Evolutionary conservation across 108 stramenopile species (phyloP).

Genomic region (Conticribra weissflogii): DNA sequence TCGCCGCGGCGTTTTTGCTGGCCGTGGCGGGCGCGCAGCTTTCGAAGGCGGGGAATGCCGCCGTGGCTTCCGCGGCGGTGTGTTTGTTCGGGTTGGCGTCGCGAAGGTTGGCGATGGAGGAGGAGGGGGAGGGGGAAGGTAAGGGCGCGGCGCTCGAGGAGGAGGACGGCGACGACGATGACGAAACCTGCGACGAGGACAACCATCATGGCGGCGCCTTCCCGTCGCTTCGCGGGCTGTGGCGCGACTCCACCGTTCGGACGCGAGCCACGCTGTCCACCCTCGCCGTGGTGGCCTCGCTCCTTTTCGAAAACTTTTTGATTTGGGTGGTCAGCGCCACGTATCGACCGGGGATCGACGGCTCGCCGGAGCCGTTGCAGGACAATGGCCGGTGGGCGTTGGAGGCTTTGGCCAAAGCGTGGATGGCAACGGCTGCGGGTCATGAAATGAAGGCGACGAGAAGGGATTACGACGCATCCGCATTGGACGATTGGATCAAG

Average conservation of each 20-base stretch:
- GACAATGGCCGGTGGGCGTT: conserved; percentile 75
- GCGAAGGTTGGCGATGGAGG: conserved; percentile 10
- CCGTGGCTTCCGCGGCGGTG: conserved; percentile 30
- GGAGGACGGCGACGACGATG: background rate
- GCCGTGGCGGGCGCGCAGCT: conserved; percentile 43
- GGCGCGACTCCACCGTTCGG: conserved; percentile 28
- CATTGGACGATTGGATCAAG: no score
- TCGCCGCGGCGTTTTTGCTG: conserved; percentile 33
- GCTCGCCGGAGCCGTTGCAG: conserved; percentile 67
- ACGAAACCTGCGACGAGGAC: background rate
- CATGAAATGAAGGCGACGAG: no score
- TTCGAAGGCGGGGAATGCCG: conserved; percentile 36
- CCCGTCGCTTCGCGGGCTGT: conserved; percentile 12
- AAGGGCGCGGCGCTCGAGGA: background rate
- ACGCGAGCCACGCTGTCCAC: conserved; percentile 34
- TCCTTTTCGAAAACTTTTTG: conserved; percentile 81
- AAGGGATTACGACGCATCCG: no score
- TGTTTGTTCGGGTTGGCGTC: conserved; percentile 44
- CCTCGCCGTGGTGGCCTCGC: conserved; percentile 44
- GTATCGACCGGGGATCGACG: conserved; percentile 52
- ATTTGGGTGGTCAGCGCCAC: conserved; percentile 88
- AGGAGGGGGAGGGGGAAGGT: background rate
- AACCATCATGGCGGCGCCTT: background rate
- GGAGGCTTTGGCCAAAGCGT: conserved; percentile 54
- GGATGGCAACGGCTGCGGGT: no score